Conservation (phyloP, 2,329 filamentous ascomycete species). For the Botryotinia convoluta region DNA sequence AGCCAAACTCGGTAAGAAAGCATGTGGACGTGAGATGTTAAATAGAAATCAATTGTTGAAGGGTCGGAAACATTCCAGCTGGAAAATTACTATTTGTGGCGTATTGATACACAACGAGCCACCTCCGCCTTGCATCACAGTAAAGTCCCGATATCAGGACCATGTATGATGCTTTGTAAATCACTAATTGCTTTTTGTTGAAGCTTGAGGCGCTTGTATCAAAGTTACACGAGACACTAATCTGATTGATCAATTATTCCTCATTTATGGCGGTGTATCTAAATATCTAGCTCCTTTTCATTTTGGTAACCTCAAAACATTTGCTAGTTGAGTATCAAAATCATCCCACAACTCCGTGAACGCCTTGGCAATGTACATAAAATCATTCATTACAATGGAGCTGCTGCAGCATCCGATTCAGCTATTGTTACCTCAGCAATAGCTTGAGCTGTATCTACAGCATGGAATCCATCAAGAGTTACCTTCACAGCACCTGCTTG, state of each 20-base stretch:
- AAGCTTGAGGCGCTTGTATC: slow-evolving; percentile 12
- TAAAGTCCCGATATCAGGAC: slow-evolving; percentile 3
- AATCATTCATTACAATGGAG: slow-evolving; percentile 23
- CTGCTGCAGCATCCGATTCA: slow-evolving; percentile 33
- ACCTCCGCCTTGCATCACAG: slow-evolving; percentile 12
- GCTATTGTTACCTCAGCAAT: slow-evolving; percentile 34
- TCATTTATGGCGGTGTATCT: slow-evolving; percentile 9
- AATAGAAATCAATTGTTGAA: background rate
- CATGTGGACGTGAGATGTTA: background rate
- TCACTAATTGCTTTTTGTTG: background rate
- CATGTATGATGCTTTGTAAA: background rate
- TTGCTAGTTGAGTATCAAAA: slow-evolving; percentile 16
- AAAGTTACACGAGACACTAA: background rate
- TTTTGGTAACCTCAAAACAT: background rate
- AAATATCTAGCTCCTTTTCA: slow-evolving; percentile 7
- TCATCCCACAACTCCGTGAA: slow-evolving; percentile 3
- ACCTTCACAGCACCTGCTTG: slow-evolving; percentile 91
- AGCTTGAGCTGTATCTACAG: slow-evolving; percentile 40
- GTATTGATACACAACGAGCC: slow-evolving; percentile 16
- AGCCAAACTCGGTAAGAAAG: background rate
- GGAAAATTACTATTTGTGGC: background rate
- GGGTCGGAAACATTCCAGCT: slow-evolving; percentile 11
- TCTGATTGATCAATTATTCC: slow-evolving; percentile 15
- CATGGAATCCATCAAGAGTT: slow-evolving; percentile 77
- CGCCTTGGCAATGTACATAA: slow-evolving; percentile 26